phyloP scores from a whole-genome alignment of 495 filamentous ascomycete genomes.

The Neurospora pannonica region DNA sequence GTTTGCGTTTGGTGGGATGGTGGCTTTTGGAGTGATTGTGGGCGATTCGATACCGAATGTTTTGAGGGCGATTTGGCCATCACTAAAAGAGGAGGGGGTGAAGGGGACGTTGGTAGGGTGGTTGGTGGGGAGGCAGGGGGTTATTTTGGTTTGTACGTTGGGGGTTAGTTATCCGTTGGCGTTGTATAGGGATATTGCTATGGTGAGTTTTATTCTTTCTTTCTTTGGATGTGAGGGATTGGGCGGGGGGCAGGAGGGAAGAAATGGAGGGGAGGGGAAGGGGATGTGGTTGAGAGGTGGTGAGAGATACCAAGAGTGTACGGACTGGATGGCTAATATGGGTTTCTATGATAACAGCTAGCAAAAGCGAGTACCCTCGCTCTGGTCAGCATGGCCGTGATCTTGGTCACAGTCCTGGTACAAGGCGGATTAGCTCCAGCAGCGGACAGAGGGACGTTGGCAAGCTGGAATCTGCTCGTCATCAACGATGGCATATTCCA shows the following conservation, averaged over 20 bases:
- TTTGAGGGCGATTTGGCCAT: constrained; percentile 69
- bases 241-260: neutral
- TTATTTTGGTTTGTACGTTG: constrained; percentile 78
- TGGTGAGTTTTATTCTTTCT: constrained; percentile 45
- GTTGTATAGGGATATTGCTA: constrained; percentile 92
- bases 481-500: constrained; percentile 85
- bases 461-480: constrained; percentile 48
- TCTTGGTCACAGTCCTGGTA: constrained; percentile 79
- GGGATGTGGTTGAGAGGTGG: neutral
- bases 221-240: neutral
- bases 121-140: constrained; percentile 66
- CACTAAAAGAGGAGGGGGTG: constrained; percentile 59
- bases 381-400: constrained; percentile 82
- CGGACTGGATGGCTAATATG: neutral
- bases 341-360: constrained; percentile 43
- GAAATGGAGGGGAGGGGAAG: neutral
- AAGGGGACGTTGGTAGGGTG: constrained; percentile 73
- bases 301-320: neutral
- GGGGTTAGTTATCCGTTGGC: constrained; percentile 87
- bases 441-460: constrained; percentile 60
- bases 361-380: constrained; percentile 91
- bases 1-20: constrained; percentile 97
- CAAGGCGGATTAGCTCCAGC: constrained; percentile 65
- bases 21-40: constrained; percentile 95
- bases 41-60: constrained; percentile 94